Evolutionary conservation across 2,329 filamentous ascomycete genomes (phyloP), one percentile per base, ranked within the genome.

Genomic region (Aspergillus quadrilineatus): DNA sequence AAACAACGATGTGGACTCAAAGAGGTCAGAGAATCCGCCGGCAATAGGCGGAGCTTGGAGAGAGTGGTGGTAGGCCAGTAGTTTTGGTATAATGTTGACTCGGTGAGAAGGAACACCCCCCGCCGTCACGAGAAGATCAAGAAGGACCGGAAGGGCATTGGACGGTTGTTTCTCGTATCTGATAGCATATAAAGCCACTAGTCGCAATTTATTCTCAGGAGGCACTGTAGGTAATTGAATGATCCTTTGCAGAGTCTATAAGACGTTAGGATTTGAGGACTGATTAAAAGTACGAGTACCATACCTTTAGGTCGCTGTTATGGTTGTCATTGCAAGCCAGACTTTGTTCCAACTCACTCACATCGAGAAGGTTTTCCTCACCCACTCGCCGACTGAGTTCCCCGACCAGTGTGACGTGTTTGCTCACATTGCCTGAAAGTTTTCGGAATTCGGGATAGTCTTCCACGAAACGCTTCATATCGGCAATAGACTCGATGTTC

Each of bases 401-500:
- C 0, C 92, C 92, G 22, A 99, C 94, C 22, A 99, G 79, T 0
- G 94, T 96, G 56, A 99, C 95, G 71, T 99, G 94, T 71, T 99
- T 99, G 77, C 92, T 97, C 53, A 99, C 94, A 65, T 99, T 99
- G 37, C 94, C 92, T 1, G 94, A 97, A 1, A 99, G 84, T 68
- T 97, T 96, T 57, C 94, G 87, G 73, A 99, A 99, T 71, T 99
- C 94, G 2, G 94, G 94, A 70, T 97, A 99, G 69, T 99, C 94
- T 74, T 99, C 94, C 54, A 99, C 95, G 67, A 99, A 99, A 43
- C 92, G 90, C 74, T 99, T 99, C 95, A 99, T 99, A 72, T 99
- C 94, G 54, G 89, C 83, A 69, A 99, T 97, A 14, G 93, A 97
- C 70, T 99, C 94, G 59, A 99, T 92, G 69, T 96, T 94, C 71